phyloP scores from a whole-genome alignment of 2,329 filamentous ascomycete species.

The Raffaelea ambrosiae region DNA sequence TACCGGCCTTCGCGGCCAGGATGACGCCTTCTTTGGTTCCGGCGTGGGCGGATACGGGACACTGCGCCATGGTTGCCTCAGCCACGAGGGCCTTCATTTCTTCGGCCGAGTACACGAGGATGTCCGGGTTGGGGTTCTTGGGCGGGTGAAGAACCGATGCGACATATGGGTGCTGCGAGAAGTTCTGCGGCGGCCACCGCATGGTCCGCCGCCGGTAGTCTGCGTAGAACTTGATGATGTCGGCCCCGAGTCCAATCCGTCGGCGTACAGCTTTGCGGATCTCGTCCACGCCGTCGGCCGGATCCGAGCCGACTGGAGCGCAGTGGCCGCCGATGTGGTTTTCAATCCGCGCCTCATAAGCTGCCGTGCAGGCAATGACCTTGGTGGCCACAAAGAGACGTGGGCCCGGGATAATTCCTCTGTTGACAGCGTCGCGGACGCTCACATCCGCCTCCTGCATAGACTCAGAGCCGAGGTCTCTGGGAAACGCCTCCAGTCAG shows the following conservation, averaged over 20 bases:
- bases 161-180: slow-evolving; percentile 19
- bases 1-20: no score
- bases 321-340: slow-evolving; percentile 26
- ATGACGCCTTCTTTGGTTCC: no score
- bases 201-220: slow-evolving; percentile 37
- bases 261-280: slow-evolving; percentile 36
- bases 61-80: no score
- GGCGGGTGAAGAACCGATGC: slow-evolving; percentile 26
- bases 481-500: no score
- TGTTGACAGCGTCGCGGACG: slow-evolving; percentile 44
- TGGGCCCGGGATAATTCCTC: slow-evolving; percentile 44
- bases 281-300: slow-evolving; percentile 37
- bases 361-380: slow-evolving; percentile 37
- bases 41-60: no score
- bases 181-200: slow-evolving; percentile 31
- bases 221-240: slow-evolving; percentile 43
- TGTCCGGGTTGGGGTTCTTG: slow-evolving; percentile 28
- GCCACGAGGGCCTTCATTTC: slow-evolving; percentile 41
- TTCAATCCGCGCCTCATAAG: slow-evolving; percentile 43
- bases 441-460: slow-evolving; percentile 40
- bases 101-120: slow-evolving; percentile 35
- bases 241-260: slow-evolving; percentile 37
- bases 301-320: slow-evolving; percentile 29
- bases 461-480: slow-evolving; percentile 47
- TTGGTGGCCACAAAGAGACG: slow-evolving; percentile 47